Base-by-base conservation (phyloP, 805 yeast genomes). In the Yamadazyma paraphyllophila region DNA sequence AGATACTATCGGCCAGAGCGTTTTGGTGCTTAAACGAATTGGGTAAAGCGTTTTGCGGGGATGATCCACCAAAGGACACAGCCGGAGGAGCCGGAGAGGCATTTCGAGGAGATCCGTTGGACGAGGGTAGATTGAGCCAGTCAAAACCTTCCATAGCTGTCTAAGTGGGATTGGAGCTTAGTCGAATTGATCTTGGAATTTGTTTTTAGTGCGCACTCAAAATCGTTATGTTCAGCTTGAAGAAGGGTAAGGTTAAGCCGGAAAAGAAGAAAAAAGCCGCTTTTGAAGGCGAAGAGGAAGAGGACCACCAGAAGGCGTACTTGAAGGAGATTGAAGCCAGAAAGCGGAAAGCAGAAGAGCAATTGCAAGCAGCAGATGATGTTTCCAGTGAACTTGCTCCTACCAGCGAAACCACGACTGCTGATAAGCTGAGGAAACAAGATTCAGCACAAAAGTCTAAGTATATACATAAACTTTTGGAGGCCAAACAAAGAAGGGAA, bases 401-500 rank as follows among this genome's bases (percentile, higher is more conserved):
- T 24, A 20, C 6, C 24, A 20, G 24, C 24, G 14, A n/a, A 34
- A n/a, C 11, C 7, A 37, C 20, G 11, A 9, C 25, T 14, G 29
- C 10, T 15, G 29, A 11, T 9, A 9, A 16, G 14, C 36, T 12
- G 34, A 31, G 12, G 12, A 31, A 31, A 13, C 14, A 31, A 12
- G 8, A 31, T 13, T 31, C 4, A 13, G 14, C 34, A 31, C 34
- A 10, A 58, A 61, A 14, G 53, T 57, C 32, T 47, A 47, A 44
- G 53, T 46, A 77, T 47, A 66, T 81, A 44, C 61, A 57, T 1
- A 61, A 56, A 3, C 54, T 82, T 7, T 54, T 77, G 12, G 71
- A 65, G 38, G 74, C 84, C 1, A 74, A 74, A 47, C 56, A 60
- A 42, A 56, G 55, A 30, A 58, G 86, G 44, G 76, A 78, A 13